Base-by-base conservation (phyloP, 768 basidiomycete species). In the Coprinopsis cinerea region DNA sequence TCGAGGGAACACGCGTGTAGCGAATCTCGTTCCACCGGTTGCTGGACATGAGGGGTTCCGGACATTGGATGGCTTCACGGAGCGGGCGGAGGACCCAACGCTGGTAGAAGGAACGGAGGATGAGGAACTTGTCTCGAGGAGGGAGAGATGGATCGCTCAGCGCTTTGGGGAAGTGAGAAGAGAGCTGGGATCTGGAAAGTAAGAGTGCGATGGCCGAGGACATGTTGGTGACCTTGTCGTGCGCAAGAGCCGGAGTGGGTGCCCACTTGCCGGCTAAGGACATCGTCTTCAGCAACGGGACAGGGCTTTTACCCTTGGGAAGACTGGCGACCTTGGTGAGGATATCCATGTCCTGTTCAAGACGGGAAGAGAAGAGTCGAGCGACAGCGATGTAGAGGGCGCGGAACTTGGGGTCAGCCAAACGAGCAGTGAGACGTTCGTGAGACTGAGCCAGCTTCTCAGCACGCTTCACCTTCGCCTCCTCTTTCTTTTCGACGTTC, bases 181-280 rank as follows among this genome's bases (percentile, higher is more conserved):
- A 43, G 20, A 63, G 56, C 5, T 71, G 67, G 0, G 64, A 57
- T 2, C 67, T 61, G 53, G 74, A 73, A 13, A 88, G 67, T 43
- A 82, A 71, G 14, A 77, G 65, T 13, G 71, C 66, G 37, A 88
- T 75, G 30, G 84, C 83, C 0, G 85, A 81, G 3, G 79, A 62
- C 54, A 88, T 79, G 60, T 83, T 82, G 2, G 81, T 82, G 49
- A 73, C 67, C 9, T 76, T 72, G 56, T 88, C 86, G 48, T 86
- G 85, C 2, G 79, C 71, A 2, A 69, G 66, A 2, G 62, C 70
- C 11, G 80, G 78, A 1, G 78, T 76, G 0, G 86, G 85, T 0
- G 83, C 84, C 85, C 85, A 88, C 61, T 88, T 89, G 1, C 73
- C 73, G 1, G 75, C 82, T 14, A 85, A 73, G 5, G 77, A 76